phyloP scores from a whole-genome alignment of 768 basidiomycete genomes.

The Mycena maculata region DNA sequence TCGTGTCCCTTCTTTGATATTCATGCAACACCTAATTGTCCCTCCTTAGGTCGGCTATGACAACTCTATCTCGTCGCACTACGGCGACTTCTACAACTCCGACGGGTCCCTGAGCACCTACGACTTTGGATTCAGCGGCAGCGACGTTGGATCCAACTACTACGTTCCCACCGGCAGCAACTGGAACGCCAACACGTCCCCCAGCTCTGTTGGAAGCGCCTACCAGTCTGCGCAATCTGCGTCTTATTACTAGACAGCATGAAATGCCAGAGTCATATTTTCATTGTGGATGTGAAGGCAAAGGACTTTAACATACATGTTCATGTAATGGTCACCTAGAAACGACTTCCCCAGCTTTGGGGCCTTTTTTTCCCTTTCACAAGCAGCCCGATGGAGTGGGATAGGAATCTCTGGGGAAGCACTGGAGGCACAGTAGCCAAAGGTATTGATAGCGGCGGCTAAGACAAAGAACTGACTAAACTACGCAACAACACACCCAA shows the following conservation, averaged over 20 bases:
- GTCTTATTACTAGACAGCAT: constrained; percentile 21
- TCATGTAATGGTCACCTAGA: constrained; percentile 32
- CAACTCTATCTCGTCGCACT: constrained; percentile 49
- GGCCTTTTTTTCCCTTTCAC: constrained; percentile 12
- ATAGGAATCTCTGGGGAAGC: too few relatives aligned
- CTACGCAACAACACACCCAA: too few relatives aligned
- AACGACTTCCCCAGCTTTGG: constrained; percentile 23
- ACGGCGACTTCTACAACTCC: constrained; percentile 46
- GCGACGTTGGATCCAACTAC: constrained; percentile 52
- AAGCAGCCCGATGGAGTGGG: too few relatives aligned
- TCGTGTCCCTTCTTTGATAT: background rate
- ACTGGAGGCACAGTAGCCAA: too few relatives aligned
- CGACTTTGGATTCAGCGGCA: constrained; percentile 57
- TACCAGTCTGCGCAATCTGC: constrained; percentile 48
- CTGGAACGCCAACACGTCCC: constrained; percentile 49
- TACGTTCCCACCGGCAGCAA: constrained; percentile 55
- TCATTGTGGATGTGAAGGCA: background rate
- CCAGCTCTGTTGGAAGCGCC: constrained; percentile 48
- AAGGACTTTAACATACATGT: constrained; percentile 8
- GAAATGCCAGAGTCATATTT: background rate
- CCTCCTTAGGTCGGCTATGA: constrained; percentile 51
- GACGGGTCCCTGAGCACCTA: constrained; percentile 52
- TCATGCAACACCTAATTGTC: background rate
- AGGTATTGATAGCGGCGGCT: too few relatives aligned
- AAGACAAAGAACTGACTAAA: too few relatives aligned